These are phyloP conservation scores for Naegleria lovaniensis DNA, from an alignment of 208 protist genomes.

Conservation along the genomic window DNA sequence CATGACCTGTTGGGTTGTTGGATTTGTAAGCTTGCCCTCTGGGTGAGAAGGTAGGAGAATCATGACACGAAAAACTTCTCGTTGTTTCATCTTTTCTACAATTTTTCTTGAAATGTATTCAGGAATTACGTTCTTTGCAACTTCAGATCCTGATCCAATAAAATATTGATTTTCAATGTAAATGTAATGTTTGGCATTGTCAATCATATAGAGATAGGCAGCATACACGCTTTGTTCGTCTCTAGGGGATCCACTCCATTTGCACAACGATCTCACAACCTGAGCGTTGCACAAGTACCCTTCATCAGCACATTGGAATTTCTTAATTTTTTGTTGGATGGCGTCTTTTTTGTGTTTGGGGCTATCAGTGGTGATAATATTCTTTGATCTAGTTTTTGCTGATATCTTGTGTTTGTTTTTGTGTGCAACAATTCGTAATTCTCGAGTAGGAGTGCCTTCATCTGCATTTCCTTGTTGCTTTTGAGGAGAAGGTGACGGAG, in stretches of 20 bases:
- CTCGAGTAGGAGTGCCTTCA: too few relatives aligned
- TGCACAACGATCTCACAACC: neutral
- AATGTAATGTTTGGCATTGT: slow-evolving; percentile 21
- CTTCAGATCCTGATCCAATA: slow-evolving; percentile 26
- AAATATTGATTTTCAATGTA: slow-evolving; percentile 45
- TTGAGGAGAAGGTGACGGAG: neutral
- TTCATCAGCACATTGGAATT: neutral
- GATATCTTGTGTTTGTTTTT: neutral
- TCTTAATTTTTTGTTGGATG: neutral
- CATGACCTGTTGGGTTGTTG: neutral
- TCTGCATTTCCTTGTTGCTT: too few relatives aligned
- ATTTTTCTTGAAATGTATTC: slow-evolving; percentile 27
- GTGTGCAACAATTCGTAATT: neutral
- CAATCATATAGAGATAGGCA: slow-evolving; percentile 31
- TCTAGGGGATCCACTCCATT: slow-evolving; percentile 27
- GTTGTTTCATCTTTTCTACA: slow-evolving; percentile 12
- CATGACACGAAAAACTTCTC: slow-evolving; percentile 34
- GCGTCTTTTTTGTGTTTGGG: neutral
- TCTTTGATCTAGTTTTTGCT: neutral
- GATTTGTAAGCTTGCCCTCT: slow-evolving; percentile 5
- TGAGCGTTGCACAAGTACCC: neutral
- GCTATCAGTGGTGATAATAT: neutral
- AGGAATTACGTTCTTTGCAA: neutral
- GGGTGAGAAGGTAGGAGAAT: slow-evolving; percentile 31
- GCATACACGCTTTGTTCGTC: slow-evolving; percentile 25